phyloP scores from a whole-genome alignment of 495 filamentous ascomycete genomes.

The Platismatia glauca region DNA sequence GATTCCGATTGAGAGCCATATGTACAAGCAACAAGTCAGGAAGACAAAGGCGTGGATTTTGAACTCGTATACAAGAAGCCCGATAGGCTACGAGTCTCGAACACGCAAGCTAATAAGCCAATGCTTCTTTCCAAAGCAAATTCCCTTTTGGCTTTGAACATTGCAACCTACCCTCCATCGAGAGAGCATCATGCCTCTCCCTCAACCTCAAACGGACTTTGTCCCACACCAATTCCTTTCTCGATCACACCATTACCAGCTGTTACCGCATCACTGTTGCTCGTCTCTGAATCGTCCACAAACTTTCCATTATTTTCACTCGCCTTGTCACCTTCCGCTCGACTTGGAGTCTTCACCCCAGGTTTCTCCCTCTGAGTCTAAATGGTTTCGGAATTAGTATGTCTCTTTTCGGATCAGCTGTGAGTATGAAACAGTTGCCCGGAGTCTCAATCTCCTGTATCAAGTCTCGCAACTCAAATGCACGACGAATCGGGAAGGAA shows the following conservation, averaged over 20 bases:
- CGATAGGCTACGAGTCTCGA: not conserved
- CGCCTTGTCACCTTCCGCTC: slow-evolving; percentile 22
- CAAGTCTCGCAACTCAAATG: too few relatives aligned
- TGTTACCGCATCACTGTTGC: not conserved
- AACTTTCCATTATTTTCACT: slow-evolving; percentile 3
- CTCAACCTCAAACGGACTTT: slow-evolving; percentile 25
- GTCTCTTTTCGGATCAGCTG: too few relatives aligned
- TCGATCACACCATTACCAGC: not conserved
- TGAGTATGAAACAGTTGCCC: too few relatives aligned
- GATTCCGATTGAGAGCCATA: not conserved
- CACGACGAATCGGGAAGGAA: too few relatives aligned
- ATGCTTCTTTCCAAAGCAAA: not conserved
- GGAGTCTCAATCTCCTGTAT: too few relatives aligned
- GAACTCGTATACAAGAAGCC: not conserved
- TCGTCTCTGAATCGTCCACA: not conserved
- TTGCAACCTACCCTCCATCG: not conserved
- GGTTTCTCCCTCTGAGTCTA: slow-evolving; percentile 74
- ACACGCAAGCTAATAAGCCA: not conserved
- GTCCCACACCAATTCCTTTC: slow-evolving; percentile 7
- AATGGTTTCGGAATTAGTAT: too few relatives aligned
- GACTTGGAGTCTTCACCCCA: slow-evolving; percentile 74
- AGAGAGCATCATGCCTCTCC: slow-evolving; percentile 19
- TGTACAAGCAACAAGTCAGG: not conserved
- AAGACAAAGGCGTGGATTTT: not conserved
- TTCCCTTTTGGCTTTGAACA: not conserved